Percentiles rank a stretch among this genome's conserved stretches.
These are phyloP conservation scores for Astrephomene gubernaculifera DNA, from an alignment of 139 green algal genomes.

Conservation along the genomic window DNA sequence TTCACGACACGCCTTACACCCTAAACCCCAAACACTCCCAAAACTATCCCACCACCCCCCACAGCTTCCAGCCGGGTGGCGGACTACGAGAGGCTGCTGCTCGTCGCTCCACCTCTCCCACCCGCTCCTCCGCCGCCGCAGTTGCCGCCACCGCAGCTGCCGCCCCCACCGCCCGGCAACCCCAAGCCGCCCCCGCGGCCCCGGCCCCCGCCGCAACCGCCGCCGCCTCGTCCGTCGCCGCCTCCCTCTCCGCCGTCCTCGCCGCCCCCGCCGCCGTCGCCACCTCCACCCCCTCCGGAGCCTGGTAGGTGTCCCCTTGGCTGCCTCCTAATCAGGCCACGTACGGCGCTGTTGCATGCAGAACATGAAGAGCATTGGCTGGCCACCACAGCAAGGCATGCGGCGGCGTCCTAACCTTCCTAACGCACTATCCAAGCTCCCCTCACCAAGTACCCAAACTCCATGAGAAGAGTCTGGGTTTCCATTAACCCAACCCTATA, in stretches of 20 bases:
- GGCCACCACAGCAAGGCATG: not conserved
- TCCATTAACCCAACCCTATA: no score
- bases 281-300: not conserved
- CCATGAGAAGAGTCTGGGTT: not conserved
- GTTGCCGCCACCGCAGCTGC: not conserved
- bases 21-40: not conserved
- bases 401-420: no score
- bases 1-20: not conserved
- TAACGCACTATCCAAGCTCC: no score
- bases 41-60: not conserved
- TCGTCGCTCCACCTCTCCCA: not conserved
- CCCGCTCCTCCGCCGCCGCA: not conserved
- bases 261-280: not conserved
- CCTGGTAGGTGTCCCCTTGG: not conserved
- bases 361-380: not conserved
- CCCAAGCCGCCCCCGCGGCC: not conserved
- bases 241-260: not conserved
- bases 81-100: not conserved
- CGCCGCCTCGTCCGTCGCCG: not conserved
- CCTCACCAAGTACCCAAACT: no score
- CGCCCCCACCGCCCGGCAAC: not conserved
- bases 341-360: not conserved
- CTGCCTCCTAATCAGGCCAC: not conserved
- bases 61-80: not conserved
- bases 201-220: not conserved